Percentiles rank a stretch among this genome's conserved stretches.
Evolutionary conservation across 768 basidiomycete species (phyloP).

Genomic region (Tylopilus plumbeoviolaceoides): DNA sequence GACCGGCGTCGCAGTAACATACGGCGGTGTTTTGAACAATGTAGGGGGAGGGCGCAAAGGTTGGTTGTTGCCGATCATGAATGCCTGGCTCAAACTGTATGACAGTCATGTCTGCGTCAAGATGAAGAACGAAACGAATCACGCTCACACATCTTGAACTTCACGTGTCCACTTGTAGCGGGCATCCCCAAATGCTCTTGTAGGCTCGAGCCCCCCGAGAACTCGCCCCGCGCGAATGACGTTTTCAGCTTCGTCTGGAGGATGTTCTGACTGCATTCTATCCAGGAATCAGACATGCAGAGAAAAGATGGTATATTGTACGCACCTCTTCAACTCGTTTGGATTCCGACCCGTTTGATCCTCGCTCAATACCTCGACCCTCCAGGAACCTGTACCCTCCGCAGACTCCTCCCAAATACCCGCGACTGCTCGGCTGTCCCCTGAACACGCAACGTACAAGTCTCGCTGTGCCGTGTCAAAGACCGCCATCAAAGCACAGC

Average conservation of each 20-base stretch:
- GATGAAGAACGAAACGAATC: not conserved
- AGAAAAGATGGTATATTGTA: not conserved
- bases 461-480: slow-evolving; percentile 81
- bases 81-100: slow-evolving; percentile 56
- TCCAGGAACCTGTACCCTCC: slow-evolving; percentile 74
- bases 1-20: slow-evolving; percentile 81
- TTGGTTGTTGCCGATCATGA: slow-evolving; percentile 59
- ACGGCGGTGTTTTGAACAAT: slow-evolving; percentile 83
- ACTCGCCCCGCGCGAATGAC: slow-evolving; percentile 81
- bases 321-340: slow-evolving; percentile 76
- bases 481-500: slow-evolving; percentile 85
- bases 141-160: slow-evolving; percentile 64
- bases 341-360: slow-evolving; percentile 95
- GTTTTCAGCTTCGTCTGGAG: slow-evolving; percentile 61
- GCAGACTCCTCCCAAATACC: slow-evolving; percentile 77
- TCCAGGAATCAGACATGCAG: not conserved
- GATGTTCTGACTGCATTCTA: slow-evolving; percentile 82
- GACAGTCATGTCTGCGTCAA: not conserved
- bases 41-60: slow-evolving; percentile 57
- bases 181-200: slow-evolving; percentile 84
- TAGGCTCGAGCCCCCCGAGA: slow-evolving; percentile 84
- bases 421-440: slow-evolving; percentile 94
- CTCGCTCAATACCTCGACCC: slow-evolving; percentile 89
- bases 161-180: slow-evolving; percentile 83
- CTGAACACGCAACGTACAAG: slow-evolving; percentile 87